Evolutionary conservation across 805 yeast genomes (phyloP), one percentile per base, ranked within the genome.

Genomic region (Candida caryicola): DNA sequence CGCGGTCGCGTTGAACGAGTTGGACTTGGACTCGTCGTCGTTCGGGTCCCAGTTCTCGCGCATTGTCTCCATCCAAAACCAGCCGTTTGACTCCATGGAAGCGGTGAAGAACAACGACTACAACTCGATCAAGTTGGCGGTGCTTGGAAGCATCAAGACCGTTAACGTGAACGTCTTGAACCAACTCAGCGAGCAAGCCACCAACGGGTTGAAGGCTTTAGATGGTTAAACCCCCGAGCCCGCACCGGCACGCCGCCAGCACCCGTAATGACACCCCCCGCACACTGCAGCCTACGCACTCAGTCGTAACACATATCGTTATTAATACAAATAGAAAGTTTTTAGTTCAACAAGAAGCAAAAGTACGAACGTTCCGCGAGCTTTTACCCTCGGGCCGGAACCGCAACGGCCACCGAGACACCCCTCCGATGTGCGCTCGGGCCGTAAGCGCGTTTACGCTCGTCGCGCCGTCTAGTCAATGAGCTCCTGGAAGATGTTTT

Each of bases 11-110:
- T 62, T 68, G 25, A 60, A 59, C 28, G 81, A 76, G 34, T 52
- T 74, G 15, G 83, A 82, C 47, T 51, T 75, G 21, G 89, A 84
- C 36, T 54, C 74, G 17, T 57, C 72, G 2, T 71, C 93, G 2
- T 93, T 90, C 62, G 98, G 98, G 2, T 82, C 96, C 0, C 79
- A 82, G 36, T 93, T 78, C 60, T 85, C 95, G 36, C 81, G 76
- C 53, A 69, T 93, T 42, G 78, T 75, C 1, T 75, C 85, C 2
- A 80, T 89, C 33, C 71, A 76, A 23, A 62, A 62, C 12, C 77
- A 72, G 45, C 73, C 82, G 3, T 70, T 77, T 47, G 97, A 93
- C 61, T 96, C 97, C 1, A 57, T 79, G 21, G 74, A 79, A 1
- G 67, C 69, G 17, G 61, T 87, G 9, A 56, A 52, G 37, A 66